A percentile compares a stretch with the other conserved stretches of the same genome.
Evolutionary conservation across 352 stramenopile genomes (phyloP).

Genomic region (Plasmopara muralis): DNA sequence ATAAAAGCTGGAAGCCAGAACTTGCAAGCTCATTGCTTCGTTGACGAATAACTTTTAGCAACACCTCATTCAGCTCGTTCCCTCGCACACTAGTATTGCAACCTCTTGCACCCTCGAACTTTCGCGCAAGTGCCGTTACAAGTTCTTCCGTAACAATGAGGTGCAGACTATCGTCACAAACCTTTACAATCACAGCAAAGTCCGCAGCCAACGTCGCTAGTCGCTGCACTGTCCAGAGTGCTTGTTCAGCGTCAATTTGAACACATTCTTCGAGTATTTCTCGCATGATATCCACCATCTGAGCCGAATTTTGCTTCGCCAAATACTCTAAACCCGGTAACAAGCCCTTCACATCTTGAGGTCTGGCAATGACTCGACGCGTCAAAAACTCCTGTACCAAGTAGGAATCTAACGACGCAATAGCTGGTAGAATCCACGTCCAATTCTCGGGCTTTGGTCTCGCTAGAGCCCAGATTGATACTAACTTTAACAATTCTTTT

Average conservation of each 20-base stretch:
- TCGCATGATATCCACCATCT: slow-evolving; percentile 45
- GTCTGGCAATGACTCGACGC: slow-evolving; percentile 20
- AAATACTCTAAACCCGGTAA: slow-evolving; percentile 41
- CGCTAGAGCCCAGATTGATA: slow-evolving; percentile 47
- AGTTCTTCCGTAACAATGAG: slow-evolving; percentile 54
- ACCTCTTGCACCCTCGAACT: slow-evolving; percentile 15
- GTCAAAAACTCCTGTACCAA: slow-evolving; percentile 44
- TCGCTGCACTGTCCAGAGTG: slow-evolving; percentile 11
- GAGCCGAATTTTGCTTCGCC: slow-evolving; percentile 25
- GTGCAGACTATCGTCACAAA: slow-evolving; percentile 55
- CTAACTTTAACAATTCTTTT: slow-evolving; percentile 20
- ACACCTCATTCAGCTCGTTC: slow-evolving; percentile 6
- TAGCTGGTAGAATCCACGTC: slow-evolving; percentile 44
- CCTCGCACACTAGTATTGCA: slow-evolving; percentile 9
- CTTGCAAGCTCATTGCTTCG: slow-evolving; percentile 33
- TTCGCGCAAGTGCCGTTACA: slow-evolving; percentile 22
- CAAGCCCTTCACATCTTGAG: slow-evolving; percentile 7
- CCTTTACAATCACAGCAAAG: slow-evolving; percentile 29
- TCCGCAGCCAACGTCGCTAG: slow-evolving; percentile 32
- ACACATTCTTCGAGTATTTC: slow-evolving; percentile 34
- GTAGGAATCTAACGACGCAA: slow-evolving; percentile 42
- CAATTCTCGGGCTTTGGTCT: slow-evolving; percentile 24
- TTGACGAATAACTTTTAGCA: slow-evolving; percentile 28
- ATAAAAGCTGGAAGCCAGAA: slow-evolving; percentile 39
- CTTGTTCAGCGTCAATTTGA: slow-evolving; percentile 1